Evolutionary conservation across 306 rosid species (phyloP).

Genomic region (Cucurbita moschata): DNA sequence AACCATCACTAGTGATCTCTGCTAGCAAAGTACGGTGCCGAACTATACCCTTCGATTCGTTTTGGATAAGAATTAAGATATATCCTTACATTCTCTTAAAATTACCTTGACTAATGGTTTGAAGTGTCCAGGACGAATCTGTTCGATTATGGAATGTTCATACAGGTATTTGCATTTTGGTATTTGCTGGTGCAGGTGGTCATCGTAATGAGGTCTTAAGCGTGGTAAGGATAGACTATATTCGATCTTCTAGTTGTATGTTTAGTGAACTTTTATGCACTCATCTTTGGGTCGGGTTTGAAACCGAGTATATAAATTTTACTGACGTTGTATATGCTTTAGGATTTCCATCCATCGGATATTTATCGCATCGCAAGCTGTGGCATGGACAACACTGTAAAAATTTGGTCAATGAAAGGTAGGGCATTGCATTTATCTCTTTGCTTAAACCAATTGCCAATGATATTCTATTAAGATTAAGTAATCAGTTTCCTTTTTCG

Average conservation of each 20-base stretch:
- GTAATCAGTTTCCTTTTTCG: background rate
- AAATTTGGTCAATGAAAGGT: conserved; percentile 99
- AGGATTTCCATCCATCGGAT: conserved; percentile 96
- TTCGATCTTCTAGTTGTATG: background rate
- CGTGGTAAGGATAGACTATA: conserved; percentile 42
- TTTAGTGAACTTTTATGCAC: background rate
- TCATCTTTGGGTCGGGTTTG: background rate
- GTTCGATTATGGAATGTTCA: conserved; percentile 92
- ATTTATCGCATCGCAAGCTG: conserved; percentile 72
- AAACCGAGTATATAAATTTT: background rate
- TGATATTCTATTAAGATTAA: background rate
- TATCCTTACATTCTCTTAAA: background rate
- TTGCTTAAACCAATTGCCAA: background rate
- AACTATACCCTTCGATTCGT: background rate
- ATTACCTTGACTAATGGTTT: conserved; percentile 16
- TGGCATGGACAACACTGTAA: conserved; percentile 95
- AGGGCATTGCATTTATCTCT: background rate
- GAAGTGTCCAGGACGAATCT: conserved; percentile 69
- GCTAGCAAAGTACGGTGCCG: conserved; percentile 67
- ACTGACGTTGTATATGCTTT: conserved; percentile 11
- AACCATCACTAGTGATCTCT: conserved; percentile 70
- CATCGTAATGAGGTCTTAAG: conserved; percentile 96
- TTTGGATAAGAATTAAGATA: background rate
- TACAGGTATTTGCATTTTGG: conserved; percentile 80
- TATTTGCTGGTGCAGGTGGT: conserved; percentile 95